Conservation (phyloP, 305 asterid genomes). For the Solanum hybrid region DNA sequence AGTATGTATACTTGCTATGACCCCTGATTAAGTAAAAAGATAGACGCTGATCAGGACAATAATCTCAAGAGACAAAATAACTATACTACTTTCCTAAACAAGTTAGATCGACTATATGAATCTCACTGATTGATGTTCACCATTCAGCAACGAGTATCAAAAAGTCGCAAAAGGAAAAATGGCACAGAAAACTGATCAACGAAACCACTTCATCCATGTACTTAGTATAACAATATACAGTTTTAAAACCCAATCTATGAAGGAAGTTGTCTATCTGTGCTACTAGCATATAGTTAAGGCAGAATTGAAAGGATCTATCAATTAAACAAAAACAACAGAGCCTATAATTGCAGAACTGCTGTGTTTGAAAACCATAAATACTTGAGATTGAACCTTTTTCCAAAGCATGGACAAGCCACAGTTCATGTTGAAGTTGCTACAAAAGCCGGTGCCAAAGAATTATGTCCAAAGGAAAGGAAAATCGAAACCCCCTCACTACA, state of each 20-base stretch:
- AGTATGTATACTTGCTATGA: not conserved
- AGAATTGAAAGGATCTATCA: not conserved
- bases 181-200: not conserved
- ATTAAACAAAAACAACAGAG: not conserved
- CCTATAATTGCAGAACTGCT: not conserved
- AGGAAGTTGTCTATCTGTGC: not conserved
- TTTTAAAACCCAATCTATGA: not conserved
- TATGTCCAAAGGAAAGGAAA: not conserved
- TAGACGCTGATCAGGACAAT: not conserved
- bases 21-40: not conserved
- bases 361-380: not conserved
- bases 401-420: not conserved
- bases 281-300: not conserved
- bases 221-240: not conserved
- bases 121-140: not conserved
- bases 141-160: not conserved
- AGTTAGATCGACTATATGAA: not conserved
- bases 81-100: not conserved
- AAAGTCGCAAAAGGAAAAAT: not conserved
- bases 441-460: not conserved
- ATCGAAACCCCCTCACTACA: not conserved
- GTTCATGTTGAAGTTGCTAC: not conserved
- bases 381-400: not conserved
- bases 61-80: not conserved
- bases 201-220: not conserved